phyloP scores from a whole-genome alignment of 495 filamentous ascomycete genomes.

The Hyaloscypha bicolor region DNA sequence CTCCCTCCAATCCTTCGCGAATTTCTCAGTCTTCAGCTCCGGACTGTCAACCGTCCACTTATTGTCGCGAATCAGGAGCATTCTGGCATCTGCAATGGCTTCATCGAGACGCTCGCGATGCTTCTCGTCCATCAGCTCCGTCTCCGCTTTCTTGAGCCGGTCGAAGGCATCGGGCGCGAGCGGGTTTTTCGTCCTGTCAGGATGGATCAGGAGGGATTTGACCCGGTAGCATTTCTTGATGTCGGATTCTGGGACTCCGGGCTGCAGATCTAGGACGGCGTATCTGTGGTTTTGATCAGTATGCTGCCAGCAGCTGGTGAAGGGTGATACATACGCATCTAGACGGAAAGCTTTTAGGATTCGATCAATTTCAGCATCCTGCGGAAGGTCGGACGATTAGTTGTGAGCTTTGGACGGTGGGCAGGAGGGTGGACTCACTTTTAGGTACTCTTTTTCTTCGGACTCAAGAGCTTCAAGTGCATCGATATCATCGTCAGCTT shows the following conservation, averaged over 20 bases:
- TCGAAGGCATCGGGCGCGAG: slow-evolving; percentile 95
- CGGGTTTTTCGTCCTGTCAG: slow-evolving; percentile 94
- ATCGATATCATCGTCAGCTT: slow-evolving; percentile 70
- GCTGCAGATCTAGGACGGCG: slow-evolving; percentile 93
- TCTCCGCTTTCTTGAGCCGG: slow-evolving; percentile 92
- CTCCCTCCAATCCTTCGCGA: slow-evolving; percentile 81
- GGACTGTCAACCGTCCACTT: slow-evolving; percentile 89
- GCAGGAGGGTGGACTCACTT: slow-evolving; percentile 51
- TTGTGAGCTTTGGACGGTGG: background rate
- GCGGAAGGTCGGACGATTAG: slow-evolving; percentile 28
- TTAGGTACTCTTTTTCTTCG: slow-evolving; percentile 87
- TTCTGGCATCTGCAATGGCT: slow-evolving; percentile 92
- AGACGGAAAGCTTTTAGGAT: slow-evolving; percentile 89
- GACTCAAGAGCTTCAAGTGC: slow-evolving; percentile 82
- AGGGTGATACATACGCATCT: slow-evolving; percentile 69
- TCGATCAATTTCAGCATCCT: slow-evolving; percentile 96
- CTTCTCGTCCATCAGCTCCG: slow-evolving; percentile 91
- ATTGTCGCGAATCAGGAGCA: slow-evolving; percentile 88
- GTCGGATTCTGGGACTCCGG: slow-evolving; percentile 92
- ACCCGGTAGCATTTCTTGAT: slow-evolving; percentile 93
- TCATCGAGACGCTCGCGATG: slow-evolving; percentile 84
- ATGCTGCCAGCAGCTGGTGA: background rate
- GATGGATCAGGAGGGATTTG: slow-evolving; percentile 97
- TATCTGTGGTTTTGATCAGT: slow-evolving; percentile 57
- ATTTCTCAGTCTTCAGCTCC: slow-evolving; percentile 80